Evolutionary conservation across 257 asterid species (phyloP), one percentile per base, ranked within the genome.

Genomic region (Haberlea rhodopensis): DNA sequence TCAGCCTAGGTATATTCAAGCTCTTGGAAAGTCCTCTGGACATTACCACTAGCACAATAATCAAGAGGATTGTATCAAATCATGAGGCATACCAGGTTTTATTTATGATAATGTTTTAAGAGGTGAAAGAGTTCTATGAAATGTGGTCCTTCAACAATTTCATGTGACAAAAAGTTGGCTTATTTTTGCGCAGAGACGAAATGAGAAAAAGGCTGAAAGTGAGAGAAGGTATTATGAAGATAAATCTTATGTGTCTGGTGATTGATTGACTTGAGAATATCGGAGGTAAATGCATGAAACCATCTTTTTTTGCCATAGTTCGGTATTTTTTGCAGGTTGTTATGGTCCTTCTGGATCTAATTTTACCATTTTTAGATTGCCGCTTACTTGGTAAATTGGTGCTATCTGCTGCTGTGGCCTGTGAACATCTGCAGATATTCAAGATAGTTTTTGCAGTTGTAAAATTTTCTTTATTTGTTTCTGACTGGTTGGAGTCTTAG

Each of bases 41-140:
- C 59, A 82, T 91, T 60, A 82, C 96, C 37, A 89, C 98, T 25
- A 89, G 97, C 84, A 91, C 97, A 5, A 89, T 89, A 66, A 89
- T 89, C 72, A 85, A 69, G 88, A 87, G 98, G 85, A 89, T 89
- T 29, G 95, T 91, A 24, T 84, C 95, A 34, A 91, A 91, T 74
- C 95, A 91, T 58, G 97, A 89, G 57, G 96, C 97, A 2, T 91
- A 81, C 79, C 95, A 89, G 98, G 96, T 91, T 68, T 73, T 60
- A 51, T 60, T 32, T 40, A 24, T 15, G 29, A 19, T 54, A 45
- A 4, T 60, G 23, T 63, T 57, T 62, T 58, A n/a, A 49, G 45
- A 46, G 62, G 22, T 58, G 27, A 60, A 63, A 57, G 54, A 20
- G 57, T 34, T 54, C 32, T 15, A 21, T 10, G 22, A 68, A 52